Evolutionary conservation across 2,329 filamentous ascomycete species (phyloP).

Genomic region (Fusarium marasasianum): DNA sequence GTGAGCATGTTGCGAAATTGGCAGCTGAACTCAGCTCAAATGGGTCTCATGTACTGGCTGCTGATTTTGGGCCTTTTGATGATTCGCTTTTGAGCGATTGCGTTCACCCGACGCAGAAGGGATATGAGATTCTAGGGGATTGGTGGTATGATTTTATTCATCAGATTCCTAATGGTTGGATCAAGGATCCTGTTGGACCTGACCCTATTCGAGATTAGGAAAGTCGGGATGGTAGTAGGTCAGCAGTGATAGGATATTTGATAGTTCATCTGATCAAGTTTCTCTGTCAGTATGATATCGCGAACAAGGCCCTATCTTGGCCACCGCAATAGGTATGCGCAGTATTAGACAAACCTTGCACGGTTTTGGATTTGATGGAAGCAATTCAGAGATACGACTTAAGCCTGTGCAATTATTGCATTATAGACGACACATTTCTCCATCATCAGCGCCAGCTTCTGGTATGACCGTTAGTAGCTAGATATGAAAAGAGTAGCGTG

Average conservation of each 20-base stretch:
- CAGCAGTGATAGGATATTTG: accelerated
- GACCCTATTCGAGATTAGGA: neutral
- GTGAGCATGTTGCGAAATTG: slow-evolving; percentile 37
- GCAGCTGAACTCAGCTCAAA: neutral
- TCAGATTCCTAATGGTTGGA: slow-evolving; percentile 47
- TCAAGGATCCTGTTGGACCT: neutral
- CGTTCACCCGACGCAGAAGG: slow-evolving; percentile 47
- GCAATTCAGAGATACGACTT: neutral
- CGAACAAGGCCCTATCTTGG: neutral
- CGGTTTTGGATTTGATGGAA: accelerated
- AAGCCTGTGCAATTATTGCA: accelerated
- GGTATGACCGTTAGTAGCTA: no score
- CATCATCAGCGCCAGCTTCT: no score
- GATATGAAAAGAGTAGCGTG: no score
- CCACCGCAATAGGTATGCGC: accelerated
- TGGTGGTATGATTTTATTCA: slow-evolving; percentile 49
- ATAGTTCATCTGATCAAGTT: no score
- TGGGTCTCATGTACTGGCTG: slow-evolving; percentile 44
- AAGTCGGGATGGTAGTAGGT: accelerated
- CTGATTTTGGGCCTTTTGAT: slow-evolving; percentile 39
- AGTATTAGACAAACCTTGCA: neutral
- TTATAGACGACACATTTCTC: accelerated
- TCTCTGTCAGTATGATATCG: accelerated
- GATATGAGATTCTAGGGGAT: slow-evolving; percentile 45
- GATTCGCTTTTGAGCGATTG: slow-evolving; percentile 41